Evolutionary conservation across 2,329 filamentous ascomycete species (phyloP).

Genomic region (Elsinoe ampelina): DNA sequence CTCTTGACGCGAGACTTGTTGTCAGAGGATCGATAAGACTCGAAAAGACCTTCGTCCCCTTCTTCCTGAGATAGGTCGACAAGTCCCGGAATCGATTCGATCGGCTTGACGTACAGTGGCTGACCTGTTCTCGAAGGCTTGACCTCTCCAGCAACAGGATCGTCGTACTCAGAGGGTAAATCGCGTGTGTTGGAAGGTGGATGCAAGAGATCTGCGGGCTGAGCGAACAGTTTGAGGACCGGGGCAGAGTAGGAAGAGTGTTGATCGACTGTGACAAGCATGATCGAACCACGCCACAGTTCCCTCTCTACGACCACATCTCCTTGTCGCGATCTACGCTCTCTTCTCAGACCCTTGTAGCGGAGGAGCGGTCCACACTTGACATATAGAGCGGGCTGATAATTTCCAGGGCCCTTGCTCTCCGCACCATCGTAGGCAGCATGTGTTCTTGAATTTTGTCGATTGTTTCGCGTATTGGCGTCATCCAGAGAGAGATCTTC

Average conservation of each 20-base stretch:
- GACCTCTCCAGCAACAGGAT: slow-evolving; percentile 77
- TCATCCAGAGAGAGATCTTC: slow-evolving; percentile 37
- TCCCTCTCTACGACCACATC: slow-evolving; percentile 50
- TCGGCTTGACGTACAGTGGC: slow-evolving; percentile 77
- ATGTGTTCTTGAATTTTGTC: slow-evolving; percentile 23
- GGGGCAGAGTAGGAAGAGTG: slow-evolving; percentile 80
- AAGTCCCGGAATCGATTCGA: slow-evolving; percentile 73
- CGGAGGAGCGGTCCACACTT: slow-evolving; percentile 85
- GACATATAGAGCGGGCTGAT: slow-evolving; percentile 74
- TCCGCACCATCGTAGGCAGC: slow-evolving; percentile 50
- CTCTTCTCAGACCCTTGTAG: slow-evolving; percentile 71
- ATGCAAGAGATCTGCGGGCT: slow-evolving; percentile 72
- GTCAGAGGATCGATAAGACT: slow-evolving; percentile 35
- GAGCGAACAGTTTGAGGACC: slow-evolving; percentile 72
- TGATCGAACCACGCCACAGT: slow-evolving; percentile 84
- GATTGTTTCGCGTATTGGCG: slow-evolving; percentile 17
- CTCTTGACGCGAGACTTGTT: slow-evolving; percentile 40
- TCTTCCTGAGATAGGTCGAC: slow-evolving; percentile 72
- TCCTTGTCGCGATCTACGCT: slow-evolving; percentile 32
- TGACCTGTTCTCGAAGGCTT: slow-evolving; percentile 79
- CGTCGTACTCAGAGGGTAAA: slow-evolving; percentile 72
- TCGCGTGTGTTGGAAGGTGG: slow-evolving; percentile 51
- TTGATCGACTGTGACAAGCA: slow-evolving; percentile 87
- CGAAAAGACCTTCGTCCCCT: slow-evolving; percentile 74
- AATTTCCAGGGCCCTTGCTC: slow-evolving; percentile 57